phyloP scores from a whole-genome alignment of 306 rosid genomes.

The Medicago arabica region DNA sequence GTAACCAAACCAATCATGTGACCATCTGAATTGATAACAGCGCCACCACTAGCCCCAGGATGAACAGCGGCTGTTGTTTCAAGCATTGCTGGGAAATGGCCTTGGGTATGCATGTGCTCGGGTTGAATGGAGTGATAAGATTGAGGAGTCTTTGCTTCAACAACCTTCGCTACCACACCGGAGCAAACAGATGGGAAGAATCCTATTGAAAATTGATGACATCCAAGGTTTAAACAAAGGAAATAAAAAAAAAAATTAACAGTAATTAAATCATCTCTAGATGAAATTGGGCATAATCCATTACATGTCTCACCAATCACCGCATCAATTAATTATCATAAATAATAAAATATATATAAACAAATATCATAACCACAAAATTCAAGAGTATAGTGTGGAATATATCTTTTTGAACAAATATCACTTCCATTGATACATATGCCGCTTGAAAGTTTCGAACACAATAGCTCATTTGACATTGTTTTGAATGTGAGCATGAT shows the following conservation, averaged over 20 bases:
- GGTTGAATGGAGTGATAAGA: slow-evolving; percentile 56
- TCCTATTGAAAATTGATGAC: slow-evolving; percentile 50
- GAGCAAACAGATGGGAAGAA: slow-evolving; percentile 83
- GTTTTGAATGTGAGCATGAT: too few relatives aligned
- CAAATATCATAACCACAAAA: neutral
- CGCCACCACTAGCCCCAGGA: slow-evolving; percentile 99
- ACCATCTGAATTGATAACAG: slow-evolving; percentile 83
- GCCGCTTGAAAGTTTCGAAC: too few relatives aligned
- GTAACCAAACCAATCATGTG: slow-evolving; percentile 95
- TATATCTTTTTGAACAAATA: neutral
- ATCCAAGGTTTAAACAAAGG: slow-evolving; percentile 24
- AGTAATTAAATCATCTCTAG: neutral
- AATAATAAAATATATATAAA: neutral
- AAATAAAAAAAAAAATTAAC: slow-evolving; percentile 11
- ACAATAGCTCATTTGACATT: too few relatives aligned
- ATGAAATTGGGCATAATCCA: neutral
- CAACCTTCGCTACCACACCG: slow-evolving; percentile 88
- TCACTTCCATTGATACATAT: neutral
- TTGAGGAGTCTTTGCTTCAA: slow-evolving; percentile 64
- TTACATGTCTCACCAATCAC: neutral
- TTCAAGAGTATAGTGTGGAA: neutral
- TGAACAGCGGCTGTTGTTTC: slow-evolving; percentile 97
- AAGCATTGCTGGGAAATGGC: slow-evolving; percentile 74
- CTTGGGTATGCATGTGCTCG: slow-evolving; percentile 47
- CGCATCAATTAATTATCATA: neutral